phyloP scores from a whole-genome alignment of 805 yeast species.

The Wickerhamiella alocasiicola region DNA sequence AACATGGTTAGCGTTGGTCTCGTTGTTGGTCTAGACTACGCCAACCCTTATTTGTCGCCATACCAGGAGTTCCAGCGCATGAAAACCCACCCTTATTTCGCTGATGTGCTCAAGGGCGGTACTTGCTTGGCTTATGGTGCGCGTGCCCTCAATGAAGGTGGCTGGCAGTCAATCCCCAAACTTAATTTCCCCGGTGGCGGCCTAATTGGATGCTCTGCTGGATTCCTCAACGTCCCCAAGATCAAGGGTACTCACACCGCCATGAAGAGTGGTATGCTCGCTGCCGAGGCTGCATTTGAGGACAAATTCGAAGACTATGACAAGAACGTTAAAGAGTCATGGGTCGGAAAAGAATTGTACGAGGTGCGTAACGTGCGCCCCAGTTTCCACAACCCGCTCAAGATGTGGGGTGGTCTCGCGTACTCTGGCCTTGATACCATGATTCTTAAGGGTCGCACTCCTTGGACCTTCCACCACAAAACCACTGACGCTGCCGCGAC shows the following conservation, averaged over 20 bases:
- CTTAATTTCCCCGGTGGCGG: slow-evolving; percentile 93
- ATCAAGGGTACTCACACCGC: slow-evolving; percentile 98
- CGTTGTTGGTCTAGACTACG: slow-evolving; percentile 90
- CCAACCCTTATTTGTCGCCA: slow-evolving; percentile 90
- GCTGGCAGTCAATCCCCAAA: slow-evolving; percentile 83
- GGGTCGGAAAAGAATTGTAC: slow-evolving; percentile 75
- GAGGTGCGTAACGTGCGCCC: slow-evolving; percentile 89
- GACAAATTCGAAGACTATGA: slow-evolving; percentile 49
- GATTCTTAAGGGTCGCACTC: slow-evolving; percentile 64
- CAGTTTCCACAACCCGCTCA: slow-evolving; percentile 66
- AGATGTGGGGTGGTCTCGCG: slow-evolving; percentile 66
- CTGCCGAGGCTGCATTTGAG: slow-evolving; percentile 71
- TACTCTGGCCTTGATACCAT: slow-evolving; percentile 78
- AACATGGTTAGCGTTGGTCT: slow-evolving; percentile 82
- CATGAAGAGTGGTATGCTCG: slow-evolving; percentile 87
- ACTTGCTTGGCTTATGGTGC: slow-evolving; percentile 92
- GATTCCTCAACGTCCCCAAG: slow-evolving; percentile 94
- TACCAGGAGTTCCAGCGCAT: slow-evolving; percentile 89
- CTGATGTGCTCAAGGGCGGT: slow-evolving; percentile 67
- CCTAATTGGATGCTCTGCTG: slow-evolving; percentile 90
- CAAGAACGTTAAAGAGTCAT: slow-evolving; percentile 53
- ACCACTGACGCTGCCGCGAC: slow-evolving; percentile 64
- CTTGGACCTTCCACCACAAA: slow-evolving; percentile 72
- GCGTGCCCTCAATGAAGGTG: slow-evolving; percentile 95
- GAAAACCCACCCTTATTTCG: slow-evolving; percentile 84